Base-by-base conservation (phyloP, 495 filamentous ascomycete genomes). In the Trichoderma gamsii region DNA sequence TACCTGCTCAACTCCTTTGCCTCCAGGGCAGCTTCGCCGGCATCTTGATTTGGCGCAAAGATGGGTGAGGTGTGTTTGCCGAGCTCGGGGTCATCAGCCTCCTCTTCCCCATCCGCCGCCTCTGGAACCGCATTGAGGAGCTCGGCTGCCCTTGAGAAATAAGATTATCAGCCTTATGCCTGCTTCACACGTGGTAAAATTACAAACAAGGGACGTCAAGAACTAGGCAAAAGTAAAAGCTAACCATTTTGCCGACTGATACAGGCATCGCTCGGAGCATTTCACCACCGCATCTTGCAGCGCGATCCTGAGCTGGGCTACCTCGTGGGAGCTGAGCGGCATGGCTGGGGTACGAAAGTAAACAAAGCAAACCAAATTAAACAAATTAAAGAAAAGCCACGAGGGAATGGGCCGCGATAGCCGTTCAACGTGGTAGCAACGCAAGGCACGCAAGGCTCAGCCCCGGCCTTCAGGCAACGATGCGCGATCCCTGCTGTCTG, bases 161-260 rank as follows among this genome's bases (percentile, higher is more conserved):
- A 25, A 25, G 59, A 49, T 67, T 29, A 69, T 70, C 63, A 69
- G 41, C 63, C 29, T 15, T 51, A 32, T 59, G 25, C 44, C 21
- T 23, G 38, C 25, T 63, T 44, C 56, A 21, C 67, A 23, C 49
- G 21, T 21, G 27, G 65, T 7, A 16, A 59, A 38, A 21, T n/a
- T 29, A 29, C 52, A 29, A 59, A 21, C 5, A 11, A 23, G n/a
- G n/a, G 2, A 29, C 25, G 43, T 3, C 21, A 5, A 41, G 11
- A 15, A 15, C 18, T 8, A 43, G 29, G 1, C n/a, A n/a, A n/a
- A n/a, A n/a, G n/a, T n/a, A 35, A 59, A 44, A 25, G 56, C 72
- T 56, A 85, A 97, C 95, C 96, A 98, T 88, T 98, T 99, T 16
- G 96, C 88, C 18, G 93, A 93, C 71, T 97, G 93, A 76, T 97